Conservation (phyloP, 83 land plant genomes). For the Thuja plicata region DNA sequence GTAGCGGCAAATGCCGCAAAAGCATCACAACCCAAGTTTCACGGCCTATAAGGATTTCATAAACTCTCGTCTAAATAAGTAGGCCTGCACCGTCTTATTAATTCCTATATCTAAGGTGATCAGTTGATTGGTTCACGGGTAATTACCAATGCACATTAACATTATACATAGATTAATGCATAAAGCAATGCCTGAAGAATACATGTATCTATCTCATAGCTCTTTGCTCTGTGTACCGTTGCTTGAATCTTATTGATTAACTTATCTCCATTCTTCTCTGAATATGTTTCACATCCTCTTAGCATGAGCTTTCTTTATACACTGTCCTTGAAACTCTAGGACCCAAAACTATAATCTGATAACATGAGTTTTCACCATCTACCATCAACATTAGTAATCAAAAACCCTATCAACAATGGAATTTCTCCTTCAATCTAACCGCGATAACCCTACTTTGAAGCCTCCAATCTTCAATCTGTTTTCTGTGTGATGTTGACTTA, state of each 20-base stretch:
- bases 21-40: no score
- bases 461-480: no score
- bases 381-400: no score
- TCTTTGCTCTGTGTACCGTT: neutral
- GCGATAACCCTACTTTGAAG: no score
- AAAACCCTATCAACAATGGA: no score
- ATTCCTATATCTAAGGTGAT: neutral
- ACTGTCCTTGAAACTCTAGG: neutral
- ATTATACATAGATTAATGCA: neutral
- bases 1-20: no score
- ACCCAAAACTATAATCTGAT: no score
- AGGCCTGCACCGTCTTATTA: neutral
- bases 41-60: no score
- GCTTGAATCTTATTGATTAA: neutral
- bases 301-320: neutral
- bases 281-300: neutral
- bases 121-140: neutral
- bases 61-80: neutral
- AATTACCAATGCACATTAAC: neutral
- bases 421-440: no score
- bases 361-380: no score
- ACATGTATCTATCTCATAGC: neutral
- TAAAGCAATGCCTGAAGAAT: neutral
- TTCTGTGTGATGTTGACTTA: no score
- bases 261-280: neutral